Conservation (phyloP, 225 moss, liverwort and hornwort genomes). For the Physcomitrium patens region DNA sequence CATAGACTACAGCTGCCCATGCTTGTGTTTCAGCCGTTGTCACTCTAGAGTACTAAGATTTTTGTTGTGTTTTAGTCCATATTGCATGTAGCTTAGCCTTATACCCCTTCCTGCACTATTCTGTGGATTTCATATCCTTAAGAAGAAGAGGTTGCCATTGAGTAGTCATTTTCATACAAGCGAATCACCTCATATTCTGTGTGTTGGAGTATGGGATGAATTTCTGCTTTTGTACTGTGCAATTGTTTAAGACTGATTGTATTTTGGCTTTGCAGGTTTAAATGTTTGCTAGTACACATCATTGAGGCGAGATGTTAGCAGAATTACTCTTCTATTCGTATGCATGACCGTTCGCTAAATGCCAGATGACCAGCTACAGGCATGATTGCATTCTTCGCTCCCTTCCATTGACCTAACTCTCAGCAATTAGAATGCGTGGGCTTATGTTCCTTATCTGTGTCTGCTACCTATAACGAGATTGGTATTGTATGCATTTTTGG, state of each 20-base stretch:
- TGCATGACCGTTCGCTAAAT: not conserved
- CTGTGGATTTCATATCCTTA: not conserved
- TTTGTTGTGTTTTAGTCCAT: too few relatives aligned
- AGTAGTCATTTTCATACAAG: not conserved
- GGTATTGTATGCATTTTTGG: not conserved
- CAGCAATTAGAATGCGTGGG: not conserved
- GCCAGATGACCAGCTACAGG: constrained; percentile 11
- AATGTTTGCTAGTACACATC: not conserved
- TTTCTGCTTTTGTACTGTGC: not conserved
- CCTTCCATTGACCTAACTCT: not conserved
- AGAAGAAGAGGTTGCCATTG: not conserved
- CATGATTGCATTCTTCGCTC: not conserved
- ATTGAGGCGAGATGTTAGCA: not conserved
- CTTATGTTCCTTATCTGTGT: not conserved
- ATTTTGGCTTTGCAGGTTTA: not conserved
- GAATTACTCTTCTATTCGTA: not conserved
- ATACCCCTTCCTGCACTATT: too few relatives aligned
- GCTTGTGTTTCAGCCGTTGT: not conserved
- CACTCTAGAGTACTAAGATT: too few relatives aligned
- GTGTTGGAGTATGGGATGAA: not conserved
- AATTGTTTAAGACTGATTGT: not conserved
- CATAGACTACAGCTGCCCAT: not conserved
- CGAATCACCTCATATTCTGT: not conserved
- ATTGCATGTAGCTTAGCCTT: too few relatives aligned
- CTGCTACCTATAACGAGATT: not conserved